Evolutionary conservation across 257 asterid genomes (phyloP), one percentile per base, ranked within the genome.

Genomic region (Gardenia jasminoides): DNA sequence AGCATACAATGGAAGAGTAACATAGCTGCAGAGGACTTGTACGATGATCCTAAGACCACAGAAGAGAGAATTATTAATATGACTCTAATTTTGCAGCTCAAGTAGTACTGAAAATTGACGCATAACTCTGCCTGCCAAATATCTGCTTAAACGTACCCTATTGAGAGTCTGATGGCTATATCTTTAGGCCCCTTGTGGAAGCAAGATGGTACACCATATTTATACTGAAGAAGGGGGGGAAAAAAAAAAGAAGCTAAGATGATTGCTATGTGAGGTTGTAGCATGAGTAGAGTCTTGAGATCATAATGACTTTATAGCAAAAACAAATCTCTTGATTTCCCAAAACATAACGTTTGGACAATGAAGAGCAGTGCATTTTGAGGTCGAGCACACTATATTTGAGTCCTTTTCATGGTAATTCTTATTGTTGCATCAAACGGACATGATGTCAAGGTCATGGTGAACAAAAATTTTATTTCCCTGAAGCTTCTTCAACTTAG

Each of bases 1-100:
- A 79, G 98, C 99, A 83, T 93, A 93, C 7, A 93, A 92, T n/a
- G 99, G 98, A 52, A 95, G 97, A 7, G 97, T 95, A 26, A 95
- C 97, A 47, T 93, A 95, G 70, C 98, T 92, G 86, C 99, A 95
- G 12, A 95, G 82, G 62, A 91, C 83, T 76, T 93, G 96, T 41
- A 88, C 85, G 70, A 95, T 85, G 74, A 93, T 77, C 86, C 99
- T 95, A 71, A 67, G 43, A 71, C 26, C 11, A 33, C 4, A 58
- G 20, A 17, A 20, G 36, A n/a, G 36, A 1, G 7, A 59, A 0
- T 59, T 36, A 17, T 33, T 43, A 50, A 13, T n/a, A 74, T 56
- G 50, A 54, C 7, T 67, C 15, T 7, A 16, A 19, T 39, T 68
- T 10, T 69, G 19, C 47, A 20, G n/a, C n/a, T 52, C 8, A 54